A percentile compares a stretch with the other conserved stretches of the same genome.
These are phyloP conservation scores for Zea luxurians DNA, from an alignment of 176 grass and related monocot genomes.

Conservation along the genomic window DNA sequence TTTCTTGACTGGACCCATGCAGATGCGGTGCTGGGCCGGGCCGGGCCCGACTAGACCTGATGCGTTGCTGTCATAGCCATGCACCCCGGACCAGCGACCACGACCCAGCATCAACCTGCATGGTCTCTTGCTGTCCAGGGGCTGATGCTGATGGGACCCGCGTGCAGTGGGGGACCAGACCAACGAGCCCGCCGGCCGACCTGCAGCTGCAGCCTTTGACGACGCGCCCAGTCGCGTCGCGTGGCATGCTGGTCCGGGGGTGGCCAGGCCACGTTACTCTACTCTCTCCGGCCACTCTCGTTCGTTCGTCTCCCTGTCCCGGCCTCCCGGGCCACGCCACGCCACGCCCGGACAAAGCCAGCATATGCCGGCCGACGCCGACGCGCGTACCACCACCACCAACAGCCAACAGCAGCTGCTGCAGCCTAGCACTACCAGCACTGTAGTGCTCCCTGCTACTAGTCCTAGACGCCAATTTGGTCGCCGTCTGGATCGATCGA, in stretches of 20 bases:
- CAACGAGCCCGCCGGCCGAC: neutral
- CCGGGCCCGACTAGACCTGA: slow-evolving; percentile 20
- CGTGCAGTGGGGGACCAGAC: neutral
- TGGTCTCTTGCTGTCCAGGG: neutral
- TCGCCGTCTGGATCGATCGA: slow-evolving; percentile 18
- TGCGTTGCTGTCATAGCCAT: slow-evolving; percentile 43
- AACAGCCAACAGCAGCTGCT: neutral
- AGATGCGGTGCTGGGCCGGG: neutral
- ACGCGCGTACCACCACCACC: neutral
- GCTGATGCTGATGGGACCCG: too few species aligned
- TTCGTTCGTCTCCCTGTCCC: neutral
- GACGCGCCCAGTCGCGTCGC: neutral
- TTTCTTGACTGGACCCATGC: neutral
- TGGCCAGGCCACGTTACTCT: neutral
- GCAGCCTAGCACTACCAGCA: neutral
- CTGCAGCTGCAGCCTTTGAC: neutral
- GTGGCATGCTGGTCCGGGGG: neutral
- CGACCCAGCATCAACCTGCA: slow-evolving; percentile 3
- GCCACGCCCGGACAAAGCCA: slow-evolving; percentile 41
- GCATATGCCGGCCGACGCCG: slow-evolving; percentile 32
- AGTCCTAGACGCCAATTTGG: neutral
- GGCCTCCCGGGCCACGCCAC: too few species aligned
- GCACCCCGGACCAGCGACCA: slow-evolving; percentile 43
- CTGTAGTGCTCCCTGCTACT: neutral
- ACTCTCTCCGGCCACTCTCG: neutral